These are phyloP conservation scores for Cucumis hystrix DNA, from an alignment of 306 rosid genomes.

Conservation along the genomic window DNA sequence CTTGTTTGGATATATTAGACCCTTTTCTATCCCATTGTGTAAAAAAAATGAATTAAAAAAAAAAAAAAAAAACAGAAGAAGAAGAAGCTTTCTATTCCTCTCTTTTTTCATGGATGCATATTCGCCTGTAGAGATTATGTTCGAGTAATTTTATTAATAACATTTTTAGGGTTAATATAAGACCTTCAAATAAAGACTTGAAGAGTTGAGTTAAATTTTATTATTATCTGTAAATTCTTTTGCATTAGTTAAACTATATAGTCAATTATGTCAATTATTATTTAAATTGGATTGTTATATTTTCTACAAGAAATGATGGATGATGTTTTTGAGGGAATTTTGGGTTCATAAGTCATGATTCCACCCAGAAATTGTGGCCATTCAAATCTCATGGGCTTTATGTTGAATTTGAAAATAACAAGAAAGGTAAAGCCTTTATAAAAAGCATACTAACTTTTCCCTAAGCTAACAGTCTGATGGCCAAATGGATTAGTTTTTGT, in stretches of 20 bases:
- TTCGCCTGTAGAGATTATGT: not conserved
- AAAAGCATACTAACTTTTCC: not conserved
- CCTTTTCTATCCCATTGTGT: too few species aligned
- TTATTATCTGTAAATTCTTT: too few species aligned
- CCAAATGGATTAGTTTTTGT: constrained; percentile 1
- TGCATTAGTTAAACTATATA: too few species aligned
- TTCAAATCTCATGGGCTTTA: not conserved
- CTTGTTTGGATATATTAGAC: too few species aligned
- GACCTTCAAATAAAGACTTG: too few species aligned
- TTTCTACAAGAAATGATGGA: not conserved
- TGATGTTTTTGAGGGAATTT: not conserved
- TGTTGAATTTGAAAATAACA: not conserved
- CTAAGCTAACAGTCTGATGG: not conserved
- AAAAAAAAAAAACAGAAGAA: too few species aligned
- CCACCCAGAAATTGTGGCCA: not conserved
- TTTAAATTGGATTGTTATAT: too few species aligned
- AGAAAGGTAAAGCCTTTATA: not conserved
- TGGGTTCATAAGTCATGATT: not conserved
- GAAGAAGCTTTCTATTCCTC: not conserved
- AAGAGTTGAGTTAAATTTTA: too few species aligned
- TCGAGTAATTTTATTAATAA: too few species aligned
- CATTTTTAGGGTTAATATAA: too few species aligned
- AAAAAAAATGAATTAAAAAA: not conserved
- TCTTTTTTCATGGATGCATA: not conserved
- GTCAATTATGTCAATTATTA: too few species aligned